Evolutionary conservation across 495 filamentous ascomycete genomes (phyloP).

Genomic region (Zalerion maritima): DNA sequence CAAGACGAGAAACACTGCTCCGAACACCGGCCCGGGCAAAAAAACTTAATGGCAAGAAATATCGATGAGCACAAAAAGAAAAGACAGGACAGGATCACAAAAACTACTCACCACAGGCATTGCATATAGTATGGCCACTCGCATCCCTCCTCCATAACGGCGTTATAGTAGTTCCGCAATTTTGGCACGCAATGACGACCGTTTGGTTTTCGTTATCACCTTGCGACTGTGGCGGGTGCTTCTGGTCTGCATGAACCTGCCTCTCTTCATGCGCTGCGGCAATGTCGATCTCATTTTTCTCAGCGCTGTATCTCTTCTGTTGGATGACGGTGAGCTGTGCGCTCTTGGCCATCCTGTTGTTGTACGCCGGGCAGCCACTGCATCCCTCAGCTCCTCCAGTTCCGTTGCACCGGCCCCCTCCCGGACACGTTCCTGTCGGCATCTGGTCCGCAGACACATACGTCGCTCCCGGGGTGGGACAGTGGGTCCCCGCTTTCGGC

Average conservation of each 20-base stretch:
- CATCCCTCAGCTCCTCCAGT: constrained; percentile 94
- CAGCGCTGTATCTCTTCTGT: constrained; percentile 18
- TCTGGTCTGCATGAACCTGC: constrained; percentile 24
- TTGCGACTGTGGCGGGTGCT: constrained; percentile 29
- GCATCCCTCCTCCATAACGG: constrained; percentile 94
- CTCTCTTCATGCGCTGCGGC: constrained; percentile 9
- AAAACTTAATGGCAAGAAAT: neutral
- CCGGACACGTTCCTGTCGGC: constrained; percentile 76
- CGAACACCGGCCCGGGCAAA: neutral
- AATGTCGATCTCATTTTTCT: constrained; percentile 13
- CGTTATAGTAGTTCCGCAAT: constrained; percentile 93
- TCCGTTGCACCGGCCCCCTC: constrained; percentile 89
- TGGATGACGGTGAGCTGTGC: constrained; percentile 49
- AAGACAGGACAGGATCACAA: too few relatives aligned
- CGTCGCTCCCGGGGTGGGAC: constrained; percentile 42
- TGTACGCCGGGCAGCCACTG: constrained; percentile 90
- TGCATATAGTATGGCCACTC: constrained; percentile 92
- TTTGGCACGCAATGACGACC: constrained; percentile 85
- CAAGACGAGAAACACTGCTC: too few relatives aligned
- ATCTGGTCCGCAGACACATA: constrained; percentile 64
- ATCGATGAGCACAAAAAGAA: neutral
- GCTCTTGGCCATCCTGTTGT: constrained; percentile 87
- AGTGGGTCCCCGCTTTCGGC: constrained; percentile 17
- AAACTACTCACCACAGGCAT: constrained; percentile 78
- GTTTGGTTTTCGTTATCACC: constrained; percentile 40